A percentile compares a stretch with the other conserved stretches of the same genome.
These are phyloP conservation scores for Pyrenophora graminea DNA, from an alignment of 2,329 filamentous ascomycete species.

Conservation along the genomic window DNA sequence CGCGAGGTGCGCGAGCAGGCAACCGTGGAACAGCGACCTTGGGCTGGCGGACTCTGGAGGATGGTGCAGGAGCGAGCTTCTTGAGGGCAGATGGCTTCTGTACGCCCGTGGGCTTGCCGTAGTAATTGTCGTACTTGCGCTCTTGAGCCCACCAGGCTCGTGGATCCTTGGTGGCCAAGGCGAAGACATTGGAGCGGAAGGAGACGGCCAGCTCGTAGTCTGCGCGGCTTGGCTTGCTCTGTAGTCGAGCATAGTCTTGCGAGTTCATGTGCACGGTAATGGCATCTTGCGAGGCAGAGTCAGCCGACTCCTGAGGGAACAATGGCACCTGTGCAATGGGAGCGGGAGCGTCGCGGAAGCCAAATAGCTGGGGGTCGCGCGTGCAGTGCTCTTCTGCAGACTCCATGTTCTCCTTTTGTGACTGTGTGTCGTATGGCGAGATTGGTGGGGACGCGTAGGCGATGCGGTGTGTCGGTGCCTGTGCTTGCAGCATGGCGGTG, in stretches of 20 bases:
- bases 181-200: constrained; percentile 41
- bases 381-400: constrained; percentile 32
- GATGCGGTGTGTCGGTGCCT: constrained; percentile 33
- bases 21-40: constrained; percentile 42
- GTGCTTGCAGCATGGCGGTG: constrained; percentile 21
- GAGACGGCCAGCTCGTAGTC: constrained; percentile 44
- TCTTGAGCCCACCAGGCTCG: constrained; percentile 49
- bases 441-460: constrained; percentile 48
- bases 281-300: constrained; percentile 28
- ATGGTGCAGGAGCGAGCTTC: constrained; percentile 46
- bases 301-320: constrained; percentile 39
- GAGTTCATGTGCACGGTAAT: constrained; percentile 45
- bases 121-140: constrained; percentile 56
- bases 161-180: constrained; percentile 47
- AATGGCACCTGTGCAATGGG: constrained; percentile 41
- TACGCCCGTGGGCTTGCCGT: constrained; percentile 50
- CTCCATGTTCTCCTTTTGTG: constrained; percentile 45
- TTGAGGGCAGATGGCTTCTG: constrained; percentile 43
- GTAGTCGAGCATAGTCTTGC: constrained; percentile 32
- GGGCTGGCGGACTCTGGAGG: constrained; percentile 34
- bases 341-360: constrained; percentile 30
- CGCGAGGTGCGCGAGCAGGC: constrained; percentile 40
- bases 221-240: constrained; percentile 40
- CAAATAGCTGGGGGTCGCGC: constrained; percentile 45
- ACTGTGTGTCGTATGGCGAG: constrained; percentile 43